A percentile compares a stretch with the other conserved stretches of the same genome.
phyloP scores from a whole-genome alignment of 495 filamentous ascomycete genomes.

The Saxispiralis lemnorum region DNA sequence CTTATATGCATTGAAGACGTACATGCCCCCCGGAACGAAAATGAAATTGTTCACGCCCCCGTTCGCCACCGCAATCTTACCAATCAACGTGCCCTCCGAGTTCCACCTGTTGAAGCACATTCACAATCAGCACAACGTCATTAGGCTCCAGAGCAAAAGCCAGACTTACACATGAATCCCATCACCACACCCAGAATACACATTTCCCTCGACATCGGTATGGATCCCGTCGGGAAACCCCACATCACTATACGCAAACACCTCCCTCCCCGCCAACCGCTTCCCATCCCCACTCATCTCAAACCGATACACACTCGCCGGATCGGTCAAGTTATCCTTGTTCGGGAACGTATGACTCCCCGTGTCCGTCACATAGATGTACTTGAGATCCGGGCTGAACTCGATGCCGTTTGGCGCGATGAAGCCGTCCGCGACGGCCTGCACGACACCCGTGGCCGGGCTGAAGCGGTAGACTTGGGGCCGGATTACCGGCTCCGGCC shows the following conservation, averaged over 20 bases:
- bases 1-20: constrained; percentile 10
- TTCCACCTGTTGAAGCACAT: not conserved
- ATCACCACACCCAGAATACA: constrained; percentile 31
- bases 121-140: constrained; percentile 11
- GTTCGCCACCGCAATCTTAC: constrained; percentile 17
- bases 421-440: constrained; percentile 35
- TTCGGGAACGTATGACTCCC: constrained; percentile 14
- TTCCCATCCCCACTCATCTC: constrained; percentile 17
- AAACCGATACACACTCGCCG: constrained; percentile 23
- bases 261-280: constrained; percentile 15
- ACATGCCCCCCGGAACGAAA: constrained; percentile 18
- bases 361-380: constrained; percentile 34
- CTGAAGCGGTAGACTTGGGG: constrained; percentile 35
- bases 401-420: constrained; percentile 31
- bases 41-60: constrained; percentile 21
- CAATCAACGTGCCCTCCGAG: constrained; percentile 26
- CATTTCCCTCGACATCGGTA: constrained; percentile 28
- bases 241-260: constrained; percentile 18
- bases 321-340: constrained; percentile 17
- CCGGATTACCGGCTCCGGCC: constrained; percentile 21
- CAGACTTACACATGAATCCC: constrained; percentile 24
- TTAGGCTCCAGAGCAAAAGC: constrained; percentile 18
- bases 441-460: constrained; percentile 29
- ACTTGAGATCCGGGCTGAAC: constrained; percentile 31
- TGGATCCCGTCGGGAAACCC: constrained; percentile 27